Evolutionary conservation across 176 grass and related monocot genomes (phyloP), one percentile per base, ranked within the genome.

Genomic region (Elymus sibiricus): DNA sequence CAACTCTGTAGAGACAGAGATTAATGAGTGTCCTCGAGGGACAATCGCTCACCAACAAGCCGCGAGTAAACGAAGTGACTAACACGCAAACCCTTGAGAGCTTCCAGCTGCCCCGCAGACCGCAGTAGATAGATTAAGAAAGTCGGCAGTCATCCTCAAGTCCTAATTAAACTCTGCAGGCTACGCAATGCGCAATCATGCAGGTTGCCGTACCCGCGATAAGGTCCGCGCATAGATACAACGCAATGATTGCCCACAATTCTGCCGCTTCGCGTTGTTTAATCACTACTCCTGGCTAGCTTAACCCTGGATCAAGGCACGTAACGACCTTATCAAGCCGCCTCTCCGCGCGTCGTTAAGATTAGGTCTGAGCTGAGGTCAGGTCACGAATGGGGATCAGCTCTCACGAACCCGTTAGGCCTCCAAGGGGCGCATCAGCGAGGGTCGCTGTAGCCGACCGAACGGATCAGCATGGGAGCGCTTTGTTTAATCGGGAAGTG

Each of bases 111-210:
- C 35, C 72, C 72, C 1, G 39, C n/a, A 13, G 5, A 49, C 16
- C 16, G 49, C 16, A 55, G 22, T 22, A 11, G 68, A 71, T 71
- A 71, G 2, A 42, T 7, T 42, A 71, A 76, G 46, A 55, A 76
- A 55, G 2, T 34, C 15, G 11, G 15, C 17, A 6, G 26, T 70
- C 75, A 21, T 58, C n/a, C 42, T 63, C 72, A 47, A 11, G 38
- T 72, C 43, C 32, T 65, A 19, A n/a, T 38, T 74, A 35, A 46
- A 53, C 29, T 66, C 64, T 70, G 34, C 28, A 62, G 68, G 47
- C 61, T 81, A 87, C 76, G 76, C 85, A 69, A 84, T 15, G 64
- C 47, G 28, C 69, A 84, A 87, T 81, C 22, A 91, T 81, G n/a
- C 75, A 66, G 70, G 58, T 74, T 21, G 44, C 42, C 35, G 71